phyloP scores from a whole-genome alignment of 768 basidiomycete species.

The Suillus tomentosus region DNA sequence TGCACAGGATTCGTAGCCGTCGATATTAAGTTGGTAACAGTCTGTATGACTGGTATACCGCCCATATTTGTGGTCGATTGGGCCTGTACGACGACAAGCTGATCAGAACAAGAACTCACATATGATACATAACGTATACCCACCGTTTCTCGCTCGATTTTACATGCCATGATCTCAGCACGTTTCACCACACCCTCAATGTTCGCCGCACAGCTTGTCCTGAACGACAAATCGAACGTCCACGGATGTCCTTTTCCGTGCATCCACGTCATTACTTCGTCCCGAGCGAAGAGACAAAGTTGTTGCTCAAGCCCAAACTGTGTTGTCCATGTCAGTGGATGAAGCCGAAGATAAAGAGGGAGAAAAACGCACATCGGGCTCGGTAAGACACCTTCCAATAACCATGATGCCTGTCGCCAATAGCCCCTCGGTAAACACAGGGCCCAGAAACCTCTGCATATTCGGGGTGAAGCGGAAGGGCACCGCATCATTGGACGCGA shows the following conservation, averaged over 20 bases:
- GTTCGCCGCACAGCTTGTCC: slow-evolving; percentile 56
- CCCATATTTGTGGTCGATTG: slow-evolving; percentile 25
- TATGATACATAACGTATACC: slow-evolving; percentile 12
- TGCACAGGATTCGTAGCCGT: slow-evolving; percentile 85
- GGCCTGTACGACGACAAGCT: slow-evolving; percentile 9
- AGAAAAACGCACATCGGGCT: slow-evolving; percentile 72
- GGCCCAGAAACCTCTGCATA: slow-evolving; percentile 90
- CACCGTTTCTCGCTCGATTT: slow-evolving; percentile 83
- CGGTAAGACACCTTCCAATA: slow-evolving; percentile 86
- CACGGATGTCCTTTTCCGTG: slow-evolving; percentile 56
- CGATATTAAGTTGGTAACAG: slow-evolving; percentile 80
- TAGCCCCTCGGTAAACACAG: slow-evolving; percentile 86
- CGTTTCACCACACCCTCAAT: slow-evolving; percentile 76
- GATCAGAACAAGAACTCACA: not conserved
- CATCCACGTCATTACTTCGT: slow-evolving; percentile 86
- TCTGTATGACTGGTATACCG: slow-evolving; percentile 64
- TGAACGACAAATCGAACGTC: slow-evolving; percentile 60
- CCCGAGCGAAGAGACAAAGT: slow-evolving; percentile 86
- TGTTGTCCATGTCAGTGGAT: slow-evolving; percentile 6
- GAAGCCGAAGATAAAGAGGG: slow-evolving; percentile 3
- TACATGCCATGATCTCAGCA: slow-evolving; percentile 84
- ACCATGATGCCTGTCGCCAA: slow-evolving; percentile 87
- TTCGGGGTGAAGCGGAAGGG: slow-evolving; percentile 98
- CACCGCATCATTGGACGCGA: slow-evolving; percentile 81
- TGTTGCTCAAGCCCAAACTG: slow-evolving; percentile 94